Conservation (phyloP, 345 rosid species). For the Citropsis articulata region DNA sequence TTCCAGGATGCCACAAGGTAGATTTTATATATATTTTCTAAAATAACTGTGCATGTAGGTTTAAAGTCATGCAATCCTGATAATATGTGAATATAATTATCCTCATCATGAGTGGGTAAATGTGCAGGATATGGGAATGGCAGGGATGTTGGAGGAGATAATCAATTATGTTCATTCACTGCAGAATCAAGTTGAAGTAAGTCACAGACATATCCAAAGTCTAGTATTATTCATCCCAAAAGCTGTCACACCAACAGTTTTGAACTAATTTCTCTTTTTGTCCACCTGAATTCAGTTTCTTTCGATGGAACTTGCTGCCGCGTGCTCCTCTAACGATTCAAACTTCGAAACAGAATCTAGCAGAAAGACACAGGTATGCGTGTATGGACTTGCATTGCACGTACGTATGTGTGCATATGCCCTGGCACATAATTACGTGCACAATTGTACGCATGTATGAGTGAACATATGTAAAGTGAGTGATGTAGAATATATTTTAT, state of each 20-base stretch:
- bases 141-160: slow-evolving; percentile 64
- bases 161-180: slow-evolving; percentile 66
- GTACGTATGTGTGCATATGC: not conserved
- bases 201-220: not conserved
- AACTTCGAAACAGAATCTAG: slow-evolving; percentile 20
- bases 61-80: not conserved
- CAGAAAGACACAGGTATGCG: slow-evolving; percentile 25
- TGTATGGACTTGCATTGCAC: not conserved
- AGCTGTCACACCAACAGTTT: not conserved
- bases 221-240: not conserved
- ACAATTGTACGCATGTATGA: not conserved
- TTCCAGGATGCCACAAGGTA: slow-evolving; percentile 61
- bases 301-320: slow-evolving; percentile 56
- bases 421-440: not conserved
- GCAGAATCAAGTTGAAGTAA: slow-evolving; percentile 68
- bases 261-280: slow-evolving; percentile 4
- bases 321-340: slow-evolving; percentile 25
- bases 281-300: slow-evolving; percentile 39
- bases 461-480: not conserved
- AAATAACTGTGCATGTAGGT: not conserved
- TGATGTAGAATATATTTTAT: slow-evolving; percentile 16
- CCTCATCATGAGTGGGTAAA: not conserved
- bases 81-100: not conserved
- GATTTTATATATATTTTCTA: not conserved
- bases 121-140: slow-evolving; percentile 68